Evolutionary conservation across 1,139 yeast species (phyloP).

Genomic region (Suhomyces terraborum): DNA sequence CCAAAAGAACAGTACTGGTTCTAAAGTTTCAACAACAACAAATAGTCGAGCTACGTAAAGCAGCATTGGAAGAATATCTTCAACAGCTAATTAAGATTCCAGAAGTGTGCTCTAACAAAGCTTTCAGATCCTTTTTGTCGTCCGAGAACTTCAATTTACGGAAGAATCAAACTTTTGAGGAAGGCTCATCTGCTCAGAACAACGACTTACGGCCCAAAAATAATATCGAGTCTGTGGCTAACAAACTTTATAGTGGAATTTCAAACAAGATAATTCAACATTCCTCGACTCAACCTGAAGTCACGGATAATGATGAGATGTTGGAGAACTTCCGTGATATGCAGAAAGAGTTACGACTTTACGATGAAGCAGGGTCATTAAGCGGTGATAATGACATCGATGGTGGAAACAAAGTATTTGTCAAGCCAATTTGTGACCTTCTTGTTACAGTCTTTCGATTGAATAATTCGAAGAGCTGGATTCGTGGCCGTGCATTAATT

Average conservation of each 20-base stretch:
- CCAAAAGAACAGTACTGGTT: conserved; percentile 62
- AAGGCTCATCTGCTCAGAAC: conserved; percentile 2
- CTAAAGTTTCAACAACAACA: conserved; percentile 65
- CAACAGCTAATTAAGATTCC: conserved; percentile 58
- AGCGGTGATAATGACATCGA: conserved; percentile 20
- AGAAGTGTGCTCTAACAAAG: conserved; percentile 70
- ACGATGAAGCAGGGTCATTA: conserved; percentile 34
- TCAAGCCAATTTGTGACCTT: conserved; percentile 81
- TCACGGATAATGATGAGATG: conserved; percentile 23
- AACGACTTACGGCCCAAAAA: conserved; percentile 12
- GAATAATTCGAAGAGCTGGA: conserved; percentile 69
- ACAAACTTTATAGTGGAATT: conserved; percentile 45
- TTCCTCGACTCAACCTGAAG: conserved; percentile 12
- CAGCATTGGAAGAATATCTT: conserved; percentile 63
- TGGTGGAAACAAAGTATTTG: conserved; percentile 39
- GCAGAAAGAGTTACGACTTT: conserved; percentile 45
- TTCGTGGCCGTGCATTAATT: conserved; percentile 80
- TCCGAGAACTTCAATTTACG: conserved; percentile 60
- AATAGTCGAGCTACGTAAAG: conserved; percentile 65
- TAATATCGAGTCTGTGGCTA: conserved; percentile 42
- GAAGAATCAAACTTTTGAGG: conserved; percentile 37
- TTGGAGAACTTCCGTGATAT: conserved; percentile 41
- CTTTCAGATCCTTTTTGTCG: conserved; percentile 75
- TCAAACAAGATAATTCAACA: conserved; percentile 31
- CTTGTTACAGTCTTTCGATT: conserved; percentile 71